A percentile compares a stretch with the other conserved stretches of the same genome.
phyloP scores from a whole-genome alignment of 1,139 yeast species.

The Suhomyces wounanorum region DNA sequence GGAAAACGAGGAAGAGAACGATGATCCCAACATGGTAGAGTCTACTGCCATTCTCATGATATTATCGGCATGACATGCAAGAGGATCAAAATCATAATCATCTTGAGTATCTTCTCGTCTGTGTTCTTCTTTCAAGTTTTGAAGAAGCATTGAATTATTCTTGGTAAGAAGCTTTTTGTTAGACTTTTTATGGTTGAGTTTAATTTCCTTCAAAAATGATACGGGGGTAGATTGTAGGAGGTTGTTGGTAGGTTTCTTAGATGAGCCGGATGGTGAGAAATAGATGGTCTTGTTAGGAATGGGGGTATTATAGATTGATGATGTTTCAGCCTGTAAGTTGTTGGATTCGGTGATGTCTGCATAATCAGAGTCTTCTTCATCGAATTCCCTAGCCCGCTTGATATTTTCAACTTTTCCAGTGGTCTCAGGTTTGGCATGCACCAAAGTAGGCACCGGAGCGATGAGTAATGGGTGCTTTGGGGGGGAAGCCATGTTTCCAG shows the following conservation, averaged over 20 bases:
- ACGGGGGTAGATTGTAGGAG: conserved; percentile 30
- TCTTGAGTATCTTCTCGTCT: conserved; percentile 15
- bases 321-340: conserved; percentile 17
- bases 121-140: conserved; percentile 8
- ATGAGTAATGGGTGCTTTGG: neutral
- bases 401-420: conserved; percentile 5
- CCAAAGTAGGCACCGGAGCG: neutral
- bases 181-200: conserved; percentile 15
- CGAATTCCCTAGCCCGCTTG: conserved; percentile 12
- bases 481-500: neutral
- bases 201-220: conserved; percentile 20
- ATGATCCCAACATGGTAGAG: conserved; percentile 49
- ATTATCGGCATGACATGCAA: conserved; percentile 52
- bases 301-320: conserved; percentile 30
- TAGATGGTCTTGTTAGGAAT: conserved; percentile 33
- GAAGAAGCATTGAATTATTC: conserved; percentile 20
- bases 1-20: conserved; percentile 38
- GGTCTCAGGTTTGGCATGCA: neutral
- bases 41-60: conserved; percentile 53
- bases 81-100: conserved; percentile 38
- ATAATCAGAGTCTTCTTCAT: conserved; percentile 11
- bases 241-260: conserved; percentile 21
- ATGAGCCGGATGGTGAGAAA: conserved; percentile 34
- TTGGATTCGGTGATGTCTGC: conserved; percentile 13
- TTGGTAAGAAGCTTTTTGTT: conserved; percentile 22